phyloP scores from a whole-genome alignment of 495 filamentous ascomycete species.

The Trichoderma asperelloides region DNA sequence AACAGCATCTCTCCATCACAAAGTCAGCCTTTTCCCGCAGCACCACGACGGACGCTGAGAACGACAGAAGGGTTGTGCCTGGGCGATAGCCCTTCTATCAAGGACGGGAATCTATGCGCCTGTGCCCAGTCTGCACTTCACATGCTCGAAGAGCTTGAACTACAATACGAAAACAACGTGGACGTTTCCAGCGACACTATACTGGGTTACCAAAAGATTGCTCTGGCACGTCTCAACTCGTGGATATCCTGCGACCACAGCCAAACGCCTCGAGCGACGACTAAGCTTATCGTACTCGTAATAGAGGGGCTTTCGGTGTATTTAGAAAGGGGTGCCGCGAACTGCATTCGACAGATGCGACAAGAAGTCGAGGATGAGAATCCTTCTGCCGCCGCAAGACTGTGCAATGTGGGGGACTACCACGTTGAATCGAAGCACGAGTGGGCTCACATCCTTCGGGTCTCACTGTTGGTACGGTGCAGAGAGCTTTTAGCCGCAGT shows the following conservation, averaged over 20 bases:
- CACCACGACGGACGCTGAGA: background rate
- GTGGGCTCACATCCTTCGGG: background rate
- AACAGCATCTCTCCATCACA: background rate
- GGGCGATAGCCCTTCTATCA: background rate
- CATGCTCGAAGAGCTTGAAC: background rate
- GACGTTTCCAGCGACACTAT: background rate
- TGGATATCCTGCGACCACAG: background rate
- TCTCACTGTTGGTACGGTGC: background rate
- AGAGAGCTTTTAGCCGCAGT: background rate
- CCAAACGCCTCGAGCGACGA: background rate
- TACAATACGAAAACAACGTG: background rate
- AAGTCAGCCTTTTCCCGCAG: background rate
- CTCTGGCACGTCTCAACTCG: background rate
- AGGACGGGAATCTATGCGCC: background rate
- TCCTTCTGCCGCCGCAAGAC: background rate
- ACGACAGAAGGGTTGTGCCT: background rate
- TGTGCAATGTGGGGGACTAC: background rate
- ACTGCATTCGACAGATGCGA: background rate
- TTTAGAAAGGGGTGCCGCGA: background rate
- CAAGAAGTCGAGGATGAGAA: background rate
- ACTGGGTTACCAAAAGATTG: conserved; percentile 2
- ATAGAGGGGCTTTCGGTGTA: background rate
- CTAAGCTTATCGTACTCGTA: background rate
- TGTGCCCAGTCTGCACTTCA: background rate
- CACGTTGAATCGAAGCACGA: conserved; percentile 1